Evolutionary conservation across 768 basidiomycete genomes (phyloP).

Genomic region (Rhizopogon rudus): DNA sequence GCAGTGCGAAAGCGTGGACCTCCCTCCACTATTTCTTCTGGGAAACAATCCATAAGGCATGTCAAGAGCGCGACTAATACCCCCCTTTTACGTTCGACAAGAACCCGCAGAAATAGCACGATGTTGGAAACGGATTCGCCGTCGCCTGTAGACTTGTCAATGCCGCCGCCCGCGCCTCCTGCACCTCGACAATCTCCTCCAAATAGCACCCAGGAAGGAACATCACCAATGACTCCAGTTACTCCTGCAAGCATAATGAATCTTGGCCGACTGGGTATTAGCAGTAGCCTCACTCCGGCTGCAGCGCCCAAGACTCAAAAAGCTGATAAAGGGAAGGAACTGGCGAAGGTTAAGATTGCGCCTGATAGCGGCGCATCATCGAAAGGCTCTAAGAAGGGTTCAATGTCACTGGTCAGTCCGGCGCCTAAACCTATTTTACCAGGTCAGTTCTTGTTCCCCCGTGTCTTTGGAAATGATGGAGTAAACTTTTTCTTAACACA

Average conservation of each 20-base stretch:
- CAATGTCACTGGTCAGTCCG: constrained; percentile 39
- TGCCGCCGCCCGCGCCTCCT: constrained; percentile 80
- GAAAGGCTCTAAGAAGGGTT: constrained; percentile 25
- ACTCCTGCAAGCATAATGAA: constrained; percentile 95
- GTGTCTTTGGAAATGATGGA: background rate
- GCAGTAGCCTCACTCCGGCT: constrained; percentile 29
- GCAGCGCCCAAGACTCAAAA: constrained; percentile 25
- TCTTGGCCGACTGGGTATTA: constrained; percentile 57
- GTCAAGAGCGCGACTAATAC: constrained; percentile 55
- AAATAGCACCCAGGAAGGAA: background rate
- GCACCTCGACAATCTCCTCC: constrained; percentile 14
- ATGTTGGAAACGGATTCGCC: constrained; percentile 56
- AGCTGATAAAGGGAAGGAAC: constrained; percentile 24
- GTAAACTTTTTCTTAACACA: constrained; percentile 9
- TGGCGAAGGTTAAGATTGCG: constrained; percentile 20
- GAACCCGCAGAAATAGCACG: constrained; percentile 37
- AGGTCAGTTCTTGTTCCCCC: constrained; percentile 33
- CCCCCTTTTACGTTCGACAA: constrained; percentile 46
- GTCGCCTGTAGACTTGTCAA: constrained; percentile 81
- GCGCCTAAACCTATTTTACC: constrained; percentile 71
- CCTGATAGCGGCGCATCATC: constrained; percentile 13
- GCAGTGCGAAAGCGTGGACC: constrained; percentile 51
- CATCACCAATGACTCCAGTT: constrained; percentile 53
- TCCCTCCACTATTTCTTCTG: constrained; percentile 26
- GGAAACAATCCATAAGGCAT: constrained; percentile 18